These are phyloP conservation scores for Paecilomyces sp. DNA, from an alignment of 2,329 filamentous ascomycete genomes.

Conservation along the genomic window DNA sequence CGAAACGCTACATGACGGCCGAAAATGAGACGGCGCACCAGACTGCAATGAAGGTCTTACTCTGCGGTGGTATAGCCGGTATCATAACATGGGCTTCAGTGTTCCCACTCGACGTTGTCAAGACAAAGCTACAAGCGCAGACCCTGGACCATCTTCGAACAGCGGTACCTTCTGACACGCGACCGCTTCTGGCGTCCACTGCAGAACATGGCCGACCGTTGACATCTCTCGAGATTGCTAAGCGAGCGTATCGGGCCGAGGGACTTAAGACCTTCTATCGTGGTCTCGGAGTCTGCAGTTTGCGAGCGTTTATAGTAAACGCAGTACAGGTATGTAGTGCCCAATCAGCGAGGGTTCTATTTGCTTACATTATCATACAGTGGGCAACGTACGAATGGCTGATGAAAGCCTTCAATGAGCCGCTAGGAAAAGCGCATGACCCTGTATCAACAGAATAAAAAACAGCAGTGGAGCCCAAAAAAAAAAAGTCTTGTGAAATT, in stretches of 20 bases:
- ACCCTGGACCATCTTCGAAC: conserved; percentile 17
- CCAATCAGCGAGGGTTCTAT: neutral
- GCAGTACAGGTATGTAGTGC: conserved; percentile 56
- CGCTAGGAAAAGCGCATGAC: conserved; percentile 9
- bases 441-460: neutral
- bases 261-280: conserved; percentile 62
- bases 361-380: conserved; percentile 31
- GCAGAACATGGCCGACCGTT: conserved; percentile 16
- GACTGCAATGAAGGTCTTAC: conserved; percentile 56
- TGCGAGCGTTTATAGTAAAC: conserved; percentile 85
- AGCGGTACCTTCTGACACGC: conserved; percentile 14
- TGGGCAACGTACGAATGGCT: conserved; percentile 91
- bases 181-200: conserved; percentile 13
- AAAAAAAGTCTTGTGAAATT: neutral
- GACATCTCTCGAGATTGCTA: conserved; percentile 58
- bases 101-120: conserved; percentile 86
- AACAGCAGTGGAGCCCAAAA: neutral
- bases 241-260: conserved; percentile 57
- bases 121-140: conserved; percentile 85
- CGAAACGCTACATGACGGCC: conserved; percentile 51
- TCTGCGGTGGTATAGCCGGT: conserved; percentile 83
- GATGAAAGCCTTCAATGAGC: conserved; percentile 47
- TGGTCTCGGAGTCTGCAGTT: conserved; percentile 72
- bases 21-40: conserved; percentile 40
- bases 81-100: conserved; percentile 84